These are phyloP conservation scores for Sporisorium sorghi DNA, from an alignment of 1,284 basidiomycete species.

Conservation along the genomic window DNA sequence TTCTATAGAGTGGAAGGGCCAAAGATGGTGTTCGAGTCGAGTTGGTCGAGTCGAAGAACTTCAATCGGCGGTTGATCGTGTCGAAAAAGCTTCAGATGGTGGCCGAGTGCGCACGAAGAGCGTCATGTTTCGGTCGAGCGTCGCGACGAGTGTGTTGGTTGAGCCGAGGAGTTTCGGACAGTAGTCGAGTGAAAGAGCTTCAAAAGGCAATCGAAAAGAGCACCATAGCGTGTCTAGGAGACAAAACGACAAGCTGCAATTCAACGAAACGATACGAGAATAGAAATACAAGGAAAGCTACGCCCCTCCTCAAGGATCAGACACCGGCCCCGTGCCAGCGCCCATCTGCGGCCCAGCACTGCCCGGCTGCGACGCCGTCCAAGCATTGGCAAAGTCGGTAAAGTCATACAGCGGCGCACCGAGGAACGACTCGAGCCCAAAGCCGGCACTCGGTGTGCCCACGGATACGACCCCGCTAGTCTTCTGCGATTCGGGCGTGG, in stretches of 20 bases:
- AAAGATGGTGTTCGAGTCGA: no score
- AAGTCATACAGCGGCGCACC: slow-evolving; percentile 51
- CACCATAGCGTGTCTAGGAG: no score
- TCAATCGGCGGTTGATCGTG: no score
- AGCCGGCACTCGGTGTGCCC: slow-evolving; percentile 53
- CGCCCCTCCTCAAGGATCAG: slow-evolving; percentile 38
- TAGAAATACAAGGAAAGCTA: slow-evolving; percentile 5
- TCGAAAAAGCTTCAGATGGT: no score
- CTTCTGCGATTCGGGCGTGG: slow-evolving; percentile 12
- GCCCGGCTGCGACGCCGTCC: slow-evolving; percentile 38
- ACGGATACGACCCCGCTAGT: slow-evolving; percentile 15
- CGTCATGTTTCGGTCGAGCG: no score
- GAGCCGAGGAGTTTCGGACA: no score
- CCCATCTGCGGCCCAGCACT: slow-evolving; percentile 7
- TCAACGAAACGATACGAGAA: background rate
- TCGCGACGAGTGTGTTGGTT: no score
- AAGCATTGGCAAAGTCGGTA: slow-evolving; percentile 48
- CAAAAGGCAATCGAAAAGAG: no score
- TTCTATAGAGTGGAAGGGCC: no score
- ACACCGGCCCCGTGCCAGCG: slow-evolving; percentile 29
- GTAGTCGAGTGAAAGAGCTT: no score
- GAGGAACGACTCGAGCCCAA: slow-evolving; percentile 44
- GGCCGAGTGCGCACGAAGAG: no score
- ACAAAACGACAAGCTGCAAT: background rate
- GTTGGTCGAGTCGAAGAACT: no score